These are phyloP conservation scores for Lichenothelia convexa DNA, from an alignment of 495 filamentous ascomycete genomes.

Conservation along the genomic window DNA sequence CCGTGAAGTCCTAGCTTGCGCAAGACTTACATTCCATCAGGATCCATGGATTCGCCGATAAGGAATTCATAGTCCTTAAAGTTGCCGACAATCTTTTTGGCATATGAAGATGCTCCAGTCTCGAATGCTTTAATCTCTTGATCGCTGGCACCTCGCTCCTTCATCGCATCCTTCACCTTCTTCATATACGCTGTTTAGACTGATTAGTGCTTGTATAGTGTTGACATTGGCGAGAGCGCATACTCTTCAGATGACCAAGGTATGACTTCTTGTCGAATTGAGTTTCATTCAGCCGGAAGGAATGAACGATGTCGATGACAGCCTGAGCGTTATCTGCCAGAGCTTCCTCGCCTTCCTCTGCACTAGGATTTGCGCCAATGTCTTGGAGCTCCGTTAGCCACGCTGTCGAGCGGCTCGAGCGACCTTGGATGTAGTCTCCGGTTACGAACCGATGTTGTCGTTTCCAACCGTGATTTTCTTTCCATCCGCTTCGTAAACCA, in stretches of 20 bases:
- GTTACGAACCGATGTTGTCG: constrained; percentile 50
- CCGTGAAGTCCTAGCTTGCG: too few relatives aligned
- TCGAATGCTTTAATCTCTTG: constrained; percentile 62
- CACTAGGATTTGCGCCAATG: constrained; percentile 91
- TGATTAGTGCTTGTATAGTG: neutral
- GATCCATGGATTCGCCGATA: constrained; percentile 76
- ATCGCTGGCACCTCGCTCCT: constrained; percentile 37
- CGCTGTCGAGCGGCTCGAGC: neutral
- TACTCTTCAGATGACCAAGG: constrained; percentile 65
- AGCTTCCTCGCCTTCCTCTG: constrained; percentile 66
- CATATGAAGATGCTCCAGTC: constrained; percentile 44
- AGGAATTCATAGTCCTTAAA: constrained; percentile 95
- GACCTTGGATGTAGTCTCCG: neutral
- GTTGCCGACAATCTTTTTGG: constrained; percentile 59
- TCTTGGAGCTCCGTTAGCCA: constrained; percentile 28
- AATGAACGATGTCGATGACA: constrained; percentile 90
- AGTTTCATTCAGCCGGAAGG: constrained; percentile 69
- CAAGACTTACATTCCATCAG: constrained; percentile 64
- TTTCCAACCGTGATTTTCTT: constrained; percentile 61
- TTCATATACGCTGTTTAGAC: constrained; percentile 62
- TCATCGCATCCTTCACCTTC: constrained; percentile 51
- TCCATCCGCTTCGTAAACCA: constrained; percentile 79
- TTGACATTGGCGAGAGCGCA: too few relatives aligned
- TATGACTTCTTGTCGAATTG: constrained; percentile 73
- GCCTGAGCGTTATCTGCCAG: constrained; percentile 47